phyloP scores from a whole-genome alignment of 2,329 filamentous ascomycete species.

The Fusarium luffae region DNA sequence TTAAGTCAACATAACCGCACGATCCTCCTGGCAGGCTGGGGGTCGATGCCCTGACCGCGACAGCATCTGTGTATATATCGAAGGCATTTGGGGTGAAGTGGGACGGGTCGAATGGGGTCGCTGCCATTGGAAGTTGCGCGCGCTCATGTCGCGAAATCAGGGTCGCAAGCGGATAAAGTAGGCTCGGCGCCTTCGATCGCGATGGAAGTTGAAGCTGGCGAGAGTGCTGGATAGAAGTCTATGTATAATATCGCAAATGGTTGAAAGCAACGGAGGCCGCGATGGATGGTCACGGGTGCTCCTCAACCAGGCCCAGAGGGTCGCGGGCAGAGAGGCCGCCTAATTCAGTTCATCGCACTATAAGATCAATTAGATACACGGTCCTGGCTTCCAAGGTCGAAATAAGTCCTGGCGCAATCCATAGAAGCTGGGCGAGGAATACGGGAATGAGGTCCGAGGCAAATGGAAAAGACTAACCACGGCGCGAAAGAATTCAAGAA shows the following conservation, averaged over 20 bases:
- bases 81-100: conserved; percentile 60
- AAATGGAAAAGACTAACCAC: conserved; percentile 38
- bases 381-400: conserved; percentile 14
- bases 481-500: conserved; percentile 21
- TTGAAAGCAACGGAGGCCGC: conserved; percentile 24
- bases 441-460: conserved; percentile 12
- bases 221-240: not conserved
- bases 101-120: conserved; percentile 59
- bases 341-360: conserved; percentile 53
- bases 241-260: conserved; percentile 17
- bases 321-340: conserved; percentile 48
- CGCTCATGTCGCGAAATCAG: conserved; percentile 46
- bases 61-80: conserved; percentile 65
- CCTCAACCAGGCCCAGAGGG: conserved; percentile 50
- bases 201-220: not conserved
- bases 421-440: conserved; percentile 13
- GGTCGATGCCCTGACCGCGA: conserved; percentile 42
- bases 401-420: conserved; percentile 21
- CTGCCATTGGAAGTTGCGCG: conserved; percentile 60
- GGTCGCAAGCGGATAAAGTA: conserved; percentile 10
- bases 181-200: conserved; percentile 14
- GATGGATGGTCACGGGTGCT: conserved; percentile 41
- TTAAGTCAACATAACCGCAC: conserved; percentile 69
- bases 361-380: conserved; percentile 24
- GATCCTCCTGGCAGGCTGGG: conserved; percentile 61